Evolutionary conservation across 106 monocot genomes (phyloP).

Genomic region (Phalaenopsis aphrodite): DNA sequence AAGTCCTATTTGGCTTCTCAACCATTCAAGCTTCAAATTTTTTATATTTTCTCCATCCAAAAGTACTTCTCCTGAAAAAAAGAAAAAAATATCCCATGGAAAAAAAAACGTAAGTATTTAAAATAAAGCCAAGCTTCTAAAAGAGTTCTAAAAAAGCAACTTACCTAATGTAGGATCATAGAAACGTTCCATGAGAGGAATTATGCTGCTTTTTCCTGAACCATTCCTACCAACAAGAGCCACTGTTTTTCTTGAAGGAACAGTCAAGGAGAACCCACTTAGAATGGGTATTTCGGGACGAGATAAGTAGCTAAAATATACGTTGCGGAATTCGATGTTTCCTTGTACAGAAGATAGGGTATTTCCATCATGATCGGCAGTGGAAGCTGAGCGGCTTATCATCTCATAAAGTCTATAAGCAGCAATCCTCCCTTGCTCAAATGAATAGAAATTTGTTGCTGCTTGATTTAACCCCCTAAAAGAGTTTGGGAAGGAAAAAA

Average conservation of each 20-base stretch:
- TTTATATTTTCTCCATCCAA: constrained; percentile 99
- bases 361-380: constrained; percentile 78
- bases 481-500: constrained; percentile 10
- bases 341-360: constrained; percentile 78
- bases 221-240: constrained; percentile 99
- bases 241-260: constrained; percentile 96
- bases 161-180: constrained; percentile 99
- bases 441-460: constrained; percentile 98
- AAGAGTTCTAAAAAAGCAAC: constrained; percentile 4
- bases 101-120: neutral
- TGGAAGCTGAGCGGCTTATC: constrained; percentile 94
- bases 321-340: constrained; percentile 94
- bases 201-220: constrained; percentile 98
- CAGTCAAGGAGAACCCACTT: constrained; percentile 94
- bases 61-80: constrained; percentile 80
- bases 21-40: constrained; percentile 85
- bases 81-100: neutral
- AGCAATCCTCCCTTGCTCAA: constrained; percentile 99
- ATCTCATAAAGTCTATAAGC: constrained; percentile 99
- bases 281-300: constrained; percentile 97
- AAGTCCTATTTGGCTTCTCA: constrained; percentile 98
- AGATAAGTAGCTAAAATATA: constrained; percentile 96
- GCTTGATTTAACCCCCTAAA: constrained; percentile 96
- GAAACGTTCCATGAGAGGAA: constrained; percentile 99
- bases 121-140: neutral